These are phyloP conservation scores for Rosellinia necatrix DNA, from an alignment of 2,329 filamentous ascomycete species.

Conservation along the genomic window DNA sequence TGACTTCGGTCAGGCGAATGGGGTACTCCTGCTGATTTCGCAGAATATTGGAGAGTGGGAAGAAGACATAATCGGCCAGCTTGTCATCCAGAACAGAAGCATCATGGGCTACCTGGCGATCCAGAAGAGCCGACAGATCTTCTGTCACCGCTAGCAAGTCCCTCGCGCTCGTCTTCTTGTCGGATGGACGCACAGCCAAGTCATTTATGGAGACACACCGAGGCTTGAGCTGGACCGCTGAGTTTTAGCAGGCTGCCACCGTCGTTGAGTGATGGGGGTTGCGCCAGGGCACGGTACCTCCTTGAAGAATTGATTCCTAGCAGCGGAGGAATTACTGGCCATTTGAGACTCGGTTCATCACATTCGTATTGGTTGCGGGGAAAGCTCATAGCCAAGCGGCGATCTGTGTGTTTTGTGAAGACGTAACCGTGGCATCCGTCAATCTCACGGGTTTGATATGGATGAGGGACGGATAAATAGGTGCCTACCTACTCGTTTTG, in stretches of 20 bases:
- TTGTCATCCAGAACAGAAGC: conserved; percentile 70
- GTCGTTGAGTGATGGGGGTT: neutral
- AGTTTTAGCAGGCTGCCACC: conserved; percentile 18
- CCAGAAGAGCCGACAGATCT: conserved; percentile 53
- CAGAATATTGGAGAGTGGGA: conserved; percentile 86
- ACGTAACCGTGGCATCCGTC: too few relatives aligned
- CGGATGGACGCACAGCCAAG: conserved; percentile 55
- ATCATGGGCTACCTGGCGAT: conserved; percentile 49
- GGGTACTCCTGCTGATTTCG: conserved; percentile 75
- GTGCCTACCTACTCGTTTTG: too few relatives aligned
- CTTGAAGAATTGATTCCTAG: conserved; percentile 41
- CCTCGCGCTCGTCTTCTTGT: conserved; percentile 47
- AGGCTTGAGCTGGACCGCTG: conserved; percentile 60
- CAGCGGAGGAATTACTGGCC: conserved; percentile 30
- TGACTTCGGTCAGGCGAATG: conserved; percentile 73
- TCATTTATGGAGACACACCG: conserved; percentile 65
- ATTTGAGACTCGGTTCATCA: conserved; percentile 28
- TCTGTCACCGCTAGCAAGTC: conserved; percentile 52
- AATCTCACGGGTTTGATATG: too few relatives aligned
- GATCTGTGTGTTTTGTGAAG: too few relatives aligned
- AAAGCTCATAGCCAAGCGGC: neutral
- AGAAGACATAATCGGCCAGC: conserved; percentile 92
- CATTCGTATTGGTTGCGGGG: neutral
- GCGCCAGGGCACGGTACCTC: conserved; percentile 32
- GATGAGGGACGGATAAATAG: too few relatives aligned